Conservation (phyloP, 495 filamentous ascomycete genomes). For the Tirmania nivea region DNA sequence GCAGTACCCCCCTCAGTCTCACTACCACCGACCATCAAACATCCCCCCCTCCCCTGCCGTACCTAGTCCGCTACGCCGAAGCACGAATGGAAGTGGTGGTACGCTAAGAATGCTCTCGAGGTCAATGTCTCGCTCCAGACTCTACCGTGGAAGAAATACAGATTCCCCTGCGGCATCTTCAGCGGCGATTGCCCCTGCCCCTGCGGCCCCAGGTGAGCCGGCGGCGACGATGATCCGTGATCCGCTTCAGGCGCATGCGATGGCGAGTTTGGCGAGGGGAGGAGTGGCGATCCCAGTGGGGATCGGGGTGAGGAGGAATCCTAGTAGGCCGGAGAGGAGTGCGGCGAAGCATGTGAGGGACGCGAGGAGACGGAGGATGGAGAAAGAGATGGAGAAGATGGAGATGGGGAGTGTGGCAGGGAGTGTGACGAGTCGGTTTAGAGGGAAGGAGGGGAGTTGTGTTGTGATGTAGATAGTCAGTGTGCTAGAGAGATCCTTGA, state of each 20-base stretch:
- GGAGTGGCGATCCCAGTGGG: constrained; percentile 4
- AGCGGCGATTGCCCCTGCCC: background rate
- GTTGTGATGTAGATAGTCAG: too few species aligned
- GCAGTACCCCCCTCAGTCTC: constrained; percentile 7
- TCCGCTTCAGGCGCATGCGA: background rate
- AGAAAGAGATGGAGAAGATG: constrained; percentile 2
- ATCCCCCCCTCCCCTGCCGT: background rate
- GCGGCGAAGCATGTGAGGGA: constrained; percentile 15
- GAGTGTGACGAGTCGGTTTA: too few species aligned
- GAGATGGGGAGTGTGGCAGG: background rate
- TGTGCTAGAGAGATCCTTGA: too few species aligned
- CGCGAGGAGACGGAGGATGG: constrained; percentile 9
- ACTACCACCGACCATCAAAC: constrained; percentile 16
- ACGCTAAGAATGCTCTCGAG: constrained; percentile 2
- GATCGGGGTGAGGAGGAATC: constrained; percentile 2
- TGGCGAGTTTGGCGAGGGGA: constrained; percentile 3
- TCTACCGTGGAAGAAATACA: constrained; percentile 6
- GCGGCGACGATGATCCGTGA: too few species aligned
- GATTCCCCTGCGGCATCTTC: background rate
- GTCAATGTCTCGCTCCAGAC: constrained; percentile 1
- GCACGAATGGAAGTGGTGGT: constrained; percentile 3
- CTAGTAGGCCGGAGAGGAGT: constrained; percentile 12
- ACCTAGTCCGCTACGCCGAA: constrained; percentile 1
- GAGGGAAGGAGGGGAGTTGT: too few species aligned
- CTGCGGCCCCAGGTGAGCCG: too few species aligned